Base-by-base conservation (phyloP, 179 eudicot genomes). In the Beta macrorhiza region DNA sequence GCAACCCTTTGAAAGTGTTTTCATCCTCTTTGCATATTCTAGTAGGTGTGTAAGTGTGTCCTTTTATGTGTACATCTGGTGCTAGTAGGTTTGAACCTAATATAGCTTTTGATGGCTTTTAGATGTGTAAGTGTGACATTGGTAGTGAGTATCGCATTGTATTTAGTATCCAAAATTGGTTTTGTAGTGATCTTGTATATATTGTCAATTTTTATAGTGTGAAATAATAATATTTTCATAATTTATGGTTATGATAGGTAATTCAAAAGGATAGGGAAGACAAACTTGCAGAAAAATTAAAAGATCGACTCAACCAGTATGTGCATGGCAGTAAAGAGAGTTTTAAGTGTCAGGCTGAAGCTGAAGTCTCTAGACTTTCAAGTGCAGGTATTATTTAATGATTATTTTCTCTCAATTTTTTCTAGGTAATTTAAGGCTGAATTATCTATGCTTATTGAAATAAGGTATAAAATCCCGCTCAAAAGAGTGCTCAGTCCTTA, bases 241-340 rank as follows among this genome's bases (percentile, higher is more conserved):
- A 75, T 25, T 42, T 69, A 79, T 75, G 77, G 58, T 77, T 78
- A 45, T 84, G 44, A 68, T 78, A 88, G 90, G 89, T 83, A 73
- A 86, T 88, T 55, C 90, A 88, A 59, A 88, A 86, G 84, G 90
- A 88, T 72, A 83, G 90, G 83, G 90, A 88, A 84, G 90, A 88
- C 68, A 88, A 83, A 83, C 90, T 88, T 76, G 85, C 86, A 37
- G 79, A 86, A 76, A 72, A 63, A 75, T 82, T 88, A 55, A 88
- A 81, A 83, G 83, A 88, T 62, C 89, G 90, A 13, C 90, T 86
- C 69, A 86, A 88, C 71, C 89, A 86, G 79, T 88, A 86, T 74
- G 87, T 86, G 58, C 56, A 86, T 79, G 90, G 89, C 29, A 84
- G 81, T 81, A 88, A 86, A 88, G 89, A 86, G 57, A 86, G 80